Conservation (phyloP, 2,329 filamentous ascomycete genomes). For the Periconia sp. region DNA sequence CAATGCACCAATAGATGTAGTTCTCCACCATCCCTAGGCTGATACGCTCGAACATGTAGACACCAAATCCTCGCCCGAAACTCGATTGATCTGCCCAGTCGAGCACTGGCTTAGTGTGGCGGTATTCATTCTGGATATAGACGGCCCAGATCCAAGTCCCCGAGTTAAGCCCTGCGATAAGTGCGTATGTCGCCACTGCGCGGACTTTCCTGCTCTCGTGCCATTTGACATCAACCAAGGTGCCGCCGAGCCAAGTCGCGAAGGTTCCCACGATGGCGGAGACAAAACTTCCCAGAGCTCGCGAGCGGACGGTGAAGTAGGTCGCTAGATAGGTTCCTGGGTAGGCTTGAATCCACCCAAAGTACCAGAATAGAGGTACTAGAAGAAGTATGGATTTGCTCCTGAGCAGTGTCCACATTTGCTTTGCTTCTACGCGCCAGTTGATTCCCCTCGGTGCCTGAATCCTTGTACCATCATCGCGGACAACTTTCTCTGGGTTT, state of each 20-base stretch:
- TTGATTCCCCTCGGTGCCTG: conserved; percentile 32
- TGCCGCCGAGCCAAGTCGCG: conserved; percentile 56
- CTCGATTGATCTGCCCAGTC: conserved; percentile 51
- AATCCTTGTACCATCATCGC: conserved; percentile 46
- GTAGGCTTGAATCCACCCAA: conserved; percentile 55
- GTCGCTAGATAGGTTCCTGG: conserved; percentile 58
- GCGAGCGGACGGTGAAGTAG: conserved; percentile 58
- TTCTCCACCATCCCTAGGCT: conserved; percentile 51
- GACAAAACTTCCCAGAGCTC: conserved; percentile 53
- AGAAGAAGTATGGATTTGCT: conserved; percentile 55
- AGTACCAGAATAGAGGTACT: conserved; percentile 50
- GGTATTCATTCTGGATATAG: conserved; percentile 55
- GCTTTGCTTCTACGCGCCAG: conserved; percentile 39
- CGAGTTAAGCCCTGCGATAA: conserved; percentile 52
- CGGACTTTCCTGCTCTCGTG: conserved; percentile 47
- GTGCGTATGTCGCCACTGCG: conserved; percentile 47
- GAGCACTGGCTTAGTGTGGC: conserved; percentile 48
- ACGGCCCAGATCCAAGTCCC: conserved; percentile 57
- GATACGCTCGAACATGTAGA: conserved; percentile 51
- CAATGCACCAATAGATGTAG: conserved; percentile 57
- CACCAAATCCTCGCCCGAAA: conserved; percentile 52
- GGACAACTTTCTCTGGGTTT: conserved; percentile 52
- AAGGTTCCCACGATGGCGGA: conserved; percentile 53
- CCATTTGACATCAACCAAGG: conserved; percentile 55
- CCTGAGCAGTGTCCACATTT: conserved; percentile 52